Base-by-base conservation (phyloP, 2,329 filamentous ascomycete species). In the Hypoxylon sp. region DNA sequence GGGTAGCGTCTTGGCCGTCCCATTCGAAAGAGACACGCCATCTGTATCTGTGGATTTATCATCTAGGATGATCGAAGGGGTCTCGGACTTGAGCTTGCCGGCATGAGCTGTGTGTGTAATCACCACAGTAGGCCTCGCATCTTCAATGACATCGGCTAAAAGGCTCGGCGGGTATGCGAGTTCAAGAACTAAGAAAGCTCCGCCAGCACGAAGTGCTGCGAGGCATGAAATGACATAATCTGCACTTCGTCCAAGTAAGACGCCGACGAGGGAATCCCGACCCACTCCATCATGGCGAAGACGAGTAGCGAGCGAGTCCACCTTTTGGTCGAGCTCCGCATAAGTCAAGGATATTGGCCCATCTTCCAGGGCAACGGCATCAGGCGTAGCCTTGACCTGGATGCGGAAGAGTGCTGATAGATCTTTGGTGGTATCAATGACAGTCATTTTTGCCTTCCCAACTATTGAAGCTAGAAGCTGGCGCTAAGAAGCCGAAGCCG, bases 171-270 rank as follows among this genome's bases (percentile, higher is more conserved):
- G 92, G 68, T 94, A 94, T 2, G 92, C 92, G 50, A 93, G 82
- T 78, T 95, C 92, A 2, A 95, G 85, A 1, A 94, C 91, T 4
- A 95, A 82, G 74, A 93, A 95, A 1, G 92, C 92, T 56, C 92
- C 92, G 53, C 91, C 92, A 1, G 92, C 91, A 63, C 90, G 87
- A 38, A 94, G 84, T n/a, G 90, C 88, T 24, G 92, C 92, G 54
- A 95, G 82, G 74, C 90, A 93, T 14, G 91, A 89, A 77, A 94
- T 89, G 65, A 95, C 90, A 78, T 94, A 93, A 78, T 93, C 86
- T 50, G 91, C 90, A 75, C 90, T 92, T 57, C 91, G 88, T 59
- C 88, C 89, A 74, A 94, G 84, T 54, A 94, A 83, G 42, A 95
- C 88, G 55, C 92, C 92, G 30, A 94, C 91, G 16, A 93, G 84